A percentile compares a stretch with the other conserved stretches of the same genome.
Evolutionary conservation across 148 eudicot genomes (phyloP).

Genomic region (Arbutus unedo): DNA sequence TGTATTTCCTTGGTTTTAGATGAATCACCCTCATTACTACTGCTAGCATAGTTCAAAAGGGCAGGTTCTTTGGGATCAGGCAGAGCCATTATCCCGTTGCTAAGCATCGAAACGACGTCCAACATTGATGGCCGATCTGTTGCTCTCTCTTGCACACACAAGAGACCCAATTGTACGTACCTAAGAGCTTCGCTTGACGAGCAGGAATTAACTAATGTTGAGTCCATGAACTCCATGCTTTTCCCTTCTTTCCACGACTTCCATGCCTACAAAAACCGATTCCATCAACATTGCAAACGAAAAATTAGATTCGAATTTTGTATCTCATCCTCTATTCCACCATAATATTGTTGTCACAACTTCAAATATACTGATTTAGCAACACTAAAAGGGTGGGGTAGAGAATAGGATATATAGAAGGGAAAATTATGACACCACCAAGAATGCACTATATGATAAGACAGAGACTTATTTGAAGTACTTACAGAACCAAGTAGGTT

Average conservation of each 20-base stretch:
- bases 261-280: not conserved
- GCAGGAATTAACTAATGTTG: not conserved
- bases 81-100: not conserved
- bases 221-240: not conserved
- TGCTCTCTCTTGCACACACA: conserved; percentile 10
- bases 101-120: not conserved
- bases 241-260: not conserved
- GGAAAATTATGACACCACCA: not conserved
- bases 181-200: not conserved
- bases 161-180: not conserved
- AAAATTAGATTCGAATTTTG: not conserved
- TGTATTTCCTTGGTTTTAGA: not conserved
- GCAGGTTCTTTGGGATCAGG: conserved; percentile 7
- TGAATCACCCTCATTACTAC: not conserved
- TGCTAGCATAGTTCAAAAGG: not conserved
- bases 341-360: not conserved
- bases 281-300: not conserved
- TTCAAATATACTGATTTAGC: not conserved
- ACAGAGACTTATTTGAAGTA: too few relatives aligned
- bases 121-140: not conserved
- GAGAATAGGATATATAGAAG: too few relatives aligned
- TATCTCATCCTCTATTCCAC: not conserved
- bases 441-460: not conserved
- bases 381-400: not conserved
- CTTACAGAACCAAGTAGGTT: not conserved